These are phyloP conservation scores for Corynespora cassiicola DNA, from an alignment of 2,329 filamentous ascomycete species.

Conservation along the genomic window DNA sequence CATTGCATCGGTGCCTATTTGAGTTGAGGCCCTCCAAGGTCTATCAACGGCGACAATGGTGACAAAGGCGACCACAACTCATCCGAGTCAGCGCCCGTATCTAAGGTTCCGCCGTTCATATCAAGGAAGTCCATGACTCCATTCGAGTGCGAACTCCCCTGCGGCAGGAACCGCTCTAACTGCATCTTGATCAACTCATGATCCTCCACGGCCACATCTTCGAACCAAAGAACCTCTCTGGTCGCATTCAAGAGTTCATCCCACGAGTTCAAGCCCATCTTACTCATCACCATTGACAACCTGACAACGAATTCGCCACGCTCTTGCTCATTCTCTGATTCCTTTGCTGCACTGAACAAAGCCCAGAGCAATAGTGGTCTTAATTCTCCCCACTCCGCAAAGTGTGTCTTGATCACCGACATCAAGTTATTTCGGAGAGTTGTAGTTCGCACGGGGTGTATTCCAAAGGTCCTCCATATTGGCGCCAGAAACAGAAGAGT, in stretches of 20 bases:
- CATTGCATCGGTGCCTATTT: no score
- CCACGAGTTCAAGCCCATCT: constrained; percentile 3
- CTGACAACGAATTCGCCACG: constrained; percentile 4
- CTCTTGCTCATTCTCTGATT: constrained; percentile 4
- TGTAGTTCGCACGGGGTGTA: constrained; percentile 7
- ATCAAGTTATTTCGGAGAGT: constrained; percentile 2
- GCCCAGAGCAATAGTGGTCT: constrained; percentile 6
- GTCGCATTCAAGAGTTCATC: background rate
- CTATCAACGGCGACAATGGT: no score
- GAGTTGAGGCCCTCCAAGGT: no score
- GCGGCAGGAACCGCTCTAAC: no score
- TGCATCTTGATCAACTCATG: no score
- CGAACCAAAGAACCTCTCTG: background rate
- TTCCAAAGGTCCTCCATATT: constrained; percentile 7
- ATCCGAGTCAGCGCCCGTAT: no score
- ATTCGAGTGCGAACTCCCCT: no score
- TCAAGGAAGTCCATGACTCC: no score
- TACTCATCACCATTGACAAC: constrained; percentile 3
- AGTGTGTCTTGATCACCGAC: background rate
- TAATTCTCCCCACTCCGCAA: constrained; percentile 7
- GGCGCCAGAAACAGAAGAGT: constrained; percentile 9
- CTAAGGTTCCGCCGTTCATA: no score
- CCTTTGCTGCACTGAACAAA: constrained; percentile 4
- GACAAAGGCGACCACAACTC: no score
- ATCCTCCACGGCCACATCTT: no score